Base-by-base conservation (phyloP, 176 grass and related monocot species). In the Carex cristatella region DNA sequence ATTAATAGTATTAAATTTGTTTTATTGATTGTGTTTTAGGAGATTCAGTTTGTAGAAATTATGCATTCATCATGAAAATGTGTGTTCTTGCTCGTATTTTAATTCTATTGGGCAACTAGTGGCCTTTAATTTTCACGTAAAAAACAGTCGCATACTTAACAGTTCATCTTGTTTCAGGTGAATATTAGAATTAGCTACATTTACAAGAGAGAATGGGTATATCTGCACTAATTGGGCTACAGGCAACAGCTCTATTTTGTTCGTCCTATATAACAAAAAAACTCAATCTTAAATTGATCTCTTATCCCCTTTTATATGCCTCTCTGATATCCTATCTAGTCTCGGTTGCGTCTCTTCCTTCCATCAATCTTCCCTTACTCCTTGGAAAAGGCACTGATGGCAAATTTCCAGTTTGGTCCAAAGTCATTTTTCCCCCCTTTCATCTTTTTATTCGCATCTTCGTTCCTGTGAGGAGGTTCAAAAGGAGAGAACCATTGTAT, bases 341-440 rank as follows among this genome's bases (percentile, higher is more conserved):
- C 33, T 90, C 96, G 1, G 79, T 99, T 81, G 91, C 93, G 69
- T 99, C 96, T 46, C 93, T 89, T 62, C 96, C 93, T 18, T 86
- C 86, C 2, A 84, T 94, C 30, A 89, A 99, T 86, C 90, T 90
- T 65, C 93, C 96, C 18, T 73, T 93, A 53, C 90, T 99, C 79
- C 91, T 95, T 59, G 91, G 89, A 81, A 99, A 99, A 89, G 85
- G 83, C 46, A 72, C 86, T 0, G 84, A 91, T 54, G 93, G 96
- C 72, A 90, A 61, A 14, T 99, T 99, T 59, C 91, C 93, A 10
- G 23, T 99, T 72, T 99, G 96, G 96, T 92, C 93, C 57, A 93
- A 83, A 81, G 66, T 94, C 75, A 73, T 99, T 51, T 99, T 99
- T 67, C 87, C 88, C 5, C 93, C 93, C 10, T 99, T 89, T 72